Evolutionary conservation across 495 filamentous ascomycete species (phyloP).

Genomic region (Thermothielavioides terrestris): DNA sequence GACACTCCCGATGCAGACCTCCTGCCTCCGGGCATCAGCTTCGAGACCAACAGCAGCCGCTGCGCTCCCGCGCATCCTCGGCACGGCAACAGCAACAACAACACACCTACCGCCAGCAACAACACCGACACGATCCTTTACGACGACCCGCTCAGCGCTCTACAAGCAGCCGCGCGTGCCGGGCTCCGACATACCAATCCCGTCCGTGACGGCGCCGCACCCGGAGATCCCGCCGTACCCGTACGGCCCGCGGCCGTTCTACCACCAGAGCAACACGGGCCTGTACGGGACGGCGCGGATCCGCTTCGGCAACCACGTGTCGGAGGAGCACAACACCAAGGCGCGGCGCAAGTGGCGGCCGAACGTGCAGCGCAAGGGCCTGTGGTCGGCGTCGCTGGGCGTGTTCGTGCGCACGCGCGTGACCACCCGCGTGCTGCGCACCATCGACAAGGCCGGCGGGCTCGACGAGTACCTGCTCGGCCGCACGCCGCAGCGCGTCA

Average conservation of each 20-base stretch:
- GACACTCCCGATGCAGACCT: slow-evolving; percentile 6
- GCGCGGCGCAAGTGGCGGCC: slow-evolving; percentile 80
- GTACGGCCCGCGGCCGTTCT: slow-evolving; percentile 65
- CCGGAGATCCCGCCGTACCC: slow-evolving; percentile 66
- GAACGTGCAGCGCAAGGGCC: slow-evolving; percentile 70
- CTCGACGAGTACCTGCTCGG: slow-evolving; percentile 85
- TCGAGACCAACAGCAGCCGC: neutral
- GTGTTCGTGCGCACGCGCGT: slow-evolving; percentile 63
- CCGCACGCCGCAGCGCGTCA: slow-evolving; percentile 60
- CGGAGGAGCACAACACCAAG: slow-evolving; percentile 66
- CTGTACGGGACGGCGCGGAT: slow-evolving; percentile 72
- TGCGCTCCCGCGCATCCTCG: neutral
- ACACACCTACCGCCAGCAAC: too few relatives aligned
- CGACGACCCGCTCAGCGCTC: slow-evolving; percentile 15
- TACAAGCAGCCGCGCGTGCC: slow-evolving; percentile 19
- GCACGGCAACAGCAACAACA: slow-evolving; percentile 3
- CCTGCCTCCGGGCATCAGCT: slow-evolving; percentile 13
- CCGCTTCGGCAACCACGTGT: slow-evolving; percentile 89
- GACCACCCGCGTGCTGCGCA: slow-evolving; percentile 68
- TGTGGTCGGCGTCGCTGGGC: slow-evolving; percentile 61
- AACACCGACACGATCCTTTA: slow-evolving; percentile 15
- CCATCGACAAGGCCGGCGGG: slow-evolving; percentile 78
- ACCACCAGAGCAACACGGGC: slow-evolving; percentile 81
- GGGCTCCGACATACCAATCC: slow-evolving; percentile 22
- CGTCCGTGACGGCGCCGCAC: slow-evolving; percentile 19